Evolutionary conservation across 768 basidiomycete genomes (phyloP).

Genomic region (Mrakia blollopis): DNA sequence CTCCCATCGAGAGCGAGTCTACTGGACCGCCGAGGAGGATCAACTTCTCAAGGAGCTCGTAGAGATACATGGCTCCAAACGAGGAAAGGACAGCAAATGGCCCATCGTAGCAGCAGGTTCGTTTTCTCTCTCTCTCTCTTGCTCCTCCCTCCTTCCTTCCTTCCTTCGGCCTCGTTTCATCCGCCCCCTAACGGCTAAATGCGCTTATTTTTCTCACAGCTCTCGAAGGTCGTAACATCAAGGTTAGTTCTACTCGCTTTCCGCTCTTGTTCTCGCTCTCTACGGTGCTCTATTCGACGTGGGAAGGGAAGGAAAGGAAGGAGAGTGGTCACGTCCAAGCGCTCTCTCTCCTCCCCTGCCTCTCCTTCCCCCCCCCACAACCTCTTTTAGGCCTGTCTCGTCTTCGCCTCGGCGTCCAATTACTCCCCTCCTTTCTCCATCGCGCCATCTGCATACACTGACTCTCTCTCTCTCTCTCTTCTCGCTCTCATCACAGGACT

Average conservation of each 20-base stretch:
- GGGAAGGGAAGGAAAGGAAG: background rate
- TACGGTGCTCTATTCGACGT: background rate
- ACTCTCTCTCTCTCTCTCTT: background rate
- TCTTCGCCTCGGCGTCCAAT: background rate
- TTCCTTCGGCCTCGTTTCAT: background rate
- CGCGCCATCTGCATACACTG: background rate
- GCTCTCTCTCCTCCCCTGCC: background rate
- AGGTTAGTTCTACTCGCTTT: background rate
- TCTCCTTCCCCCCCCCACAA: background rate
- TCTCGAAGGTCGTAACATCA: slow-evolving; percentile 32
- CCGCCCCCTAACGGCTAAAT: no score
- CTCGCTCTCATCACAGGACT: slow-evolving; percentile 9
- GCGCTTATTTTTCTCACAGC: background rate
- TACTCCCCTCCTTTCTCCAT: no score
- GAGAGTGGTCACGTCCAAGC: slow-evolving; percentile 5
- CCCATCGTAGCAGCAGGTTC: slow-evolving; percentile 29
- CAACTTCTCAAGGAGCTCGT: slow-evolving; percentile 29
- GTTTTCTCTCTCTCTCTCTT: background rate
- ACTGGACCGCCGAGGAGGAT: slow-evolving; percentile 33
- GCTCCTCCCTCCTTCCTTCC: background rate
- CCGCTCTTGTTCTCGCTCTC: no score
- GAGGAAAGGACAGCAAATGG: slow-evolving; percentile 32
- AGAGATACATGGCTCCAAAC: slow-evolving; percentile 30
- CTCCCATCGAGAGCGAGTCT: slow-evolving; percentile 30
- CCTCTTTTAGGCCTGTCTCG: background rate